Conservation (phyloP, 2,329 filamentous ascomycete species). For the Ophiostoma tasmaniense region DNA sequence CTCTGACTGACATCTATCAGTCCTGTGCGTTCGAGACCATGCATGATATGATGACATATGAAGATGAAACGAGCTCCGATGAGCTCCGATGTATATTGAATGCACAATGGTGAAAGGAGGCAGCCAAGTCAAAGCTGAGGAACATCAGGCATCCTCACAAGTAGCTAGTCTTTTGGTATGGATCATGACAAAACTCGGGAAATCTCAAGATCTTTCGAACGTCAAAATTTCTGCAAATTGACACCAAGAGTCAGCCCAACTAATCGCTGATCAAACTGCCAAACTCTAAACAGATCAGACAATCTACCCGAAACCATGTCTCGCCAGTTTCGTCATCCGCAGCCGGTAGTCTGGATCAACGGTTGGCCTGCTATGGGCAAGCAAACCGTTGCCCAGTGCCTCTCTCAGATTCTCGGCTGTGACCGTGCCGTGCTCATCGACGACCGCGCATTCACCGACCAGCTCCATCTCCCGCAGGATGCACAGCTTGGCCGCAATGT, state of each 20-base stretch:
- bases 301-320: neutral
- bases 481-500: conserved; percentile 9
- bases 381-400: conserved; percentile 27
- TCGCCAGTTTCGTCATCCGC: neutral
- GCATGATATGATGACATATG: neutral
- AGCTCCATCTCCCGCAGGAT: conserved; percentile 14
- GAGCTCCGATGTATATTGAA: neutral
- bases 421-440: conserved; percentile 27
- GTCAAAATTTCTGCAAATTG: no score
- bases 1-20: neutral
- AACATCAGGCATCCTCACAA: neutral
- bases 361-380: conserved; percentile 30
- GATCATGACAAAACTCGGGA: no score
- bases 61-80: neutral
- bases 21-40: neutral
- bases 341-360: conserved; percentile 29
- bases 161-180: no score
- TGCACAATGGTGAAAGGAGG: neutral
- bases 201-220: no score
- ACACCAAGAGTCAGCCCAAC: no score
- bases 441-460: conserved; percentile 18
- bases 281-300: neutral
- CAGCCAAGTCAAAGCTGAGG: neutral
- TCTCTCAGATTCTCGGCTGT: conserved; percentile 26
- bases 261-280: neutral